Evolutionary conservation across 2,329 filamentous ascomycete species (phyloP), one percentile per base, ranked within the genome.

Genomic region (Colletotrichum tamarilloi): DNA sequence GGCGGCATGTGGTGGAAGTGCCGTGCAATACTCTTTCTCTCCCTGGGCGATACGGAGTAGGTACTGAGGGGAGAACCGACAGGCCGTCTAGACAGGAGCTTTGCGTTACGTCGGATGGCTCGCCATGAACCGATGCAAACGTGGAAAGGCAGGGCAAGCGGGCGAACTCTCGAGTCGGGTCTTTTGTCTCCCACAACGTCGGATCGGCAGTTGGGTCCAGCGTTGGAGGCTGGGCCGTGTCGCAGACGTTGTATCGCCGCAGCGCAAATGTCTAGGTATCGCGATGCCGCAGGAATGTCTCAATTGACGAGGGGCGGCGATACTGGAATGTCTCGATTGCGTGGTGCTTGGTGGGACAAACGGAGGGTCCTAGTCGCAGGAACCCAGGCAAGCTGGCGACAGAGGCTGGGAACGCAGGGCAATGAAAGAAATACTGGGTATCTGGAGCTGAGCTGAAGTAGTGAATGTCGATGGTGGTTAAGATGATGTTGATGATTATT

Each of bases 281-380:
- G 65, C 62, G 26, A 60, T 52, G 57, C 42, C 59, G 55, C 70
- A 73, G 46, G 66, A 73, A 70, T 73, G 70, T 73, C 70, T 73
- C 60, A 65, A 73, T 64, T 65, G 66, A 49, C 53, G 60, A 16
- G 42, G 26, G 60, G 65, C 4, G 24, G 69, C 52, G 32, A 22
- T 69, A 46, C 22, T 65, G 32, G 65, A 64, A 70, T 64, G 59
- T 73, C 66, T 70, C 32, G 30, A 49, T n/a, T 35, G 42, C 19
- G 42, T 49, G 19, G 42, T 49, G 42, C 42, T 49, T 1, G 53
- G 24, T 35, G 60, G 42, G 26, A 63, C 38, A 52, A 59, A 56
- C 68, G 64, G 42, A 53, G 57, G 19, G 30, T 24, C 11, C 53
- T 14, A 22, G 53, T 19, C 22, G 26, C 26, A 16, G 2, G 52